Evolutionary conservation across 805 yeast genomes (phyloP).

Genomic region (Teunomyces kruisii): DNA sequence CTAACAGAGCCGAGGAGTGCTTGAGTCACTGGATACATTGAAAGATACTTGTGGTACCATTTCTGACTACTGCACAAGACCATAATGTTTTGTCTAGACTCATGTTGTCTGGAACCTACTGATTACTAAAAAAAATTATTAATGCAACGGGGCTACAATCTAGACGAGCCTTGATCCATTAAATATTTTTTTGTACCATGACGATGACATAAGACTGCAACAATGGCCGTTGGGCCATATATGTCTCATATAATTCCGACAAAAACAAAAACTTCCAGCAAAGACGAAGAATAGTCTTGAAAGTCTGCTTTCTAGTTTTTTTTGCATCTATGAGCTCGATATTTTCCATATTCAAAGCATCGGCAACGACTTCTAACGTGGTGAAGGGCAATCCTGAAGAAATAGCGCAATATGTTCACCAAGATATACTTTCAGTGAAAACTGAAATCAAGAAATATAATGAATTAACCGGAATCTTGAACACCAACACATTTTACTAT

Average conservation of each 20-base stretch:
- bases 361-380: conserved; percentile 1
- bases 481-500: conserved; percentile 17
- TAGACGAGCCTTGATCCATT: neutral
- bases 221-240: neutral
- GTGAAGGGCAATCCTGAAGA: conserved; percentile 16
- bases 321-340: neutral
- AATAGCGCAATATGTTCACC: conserved; percentile 19
- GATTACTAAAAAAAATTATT: neutral
- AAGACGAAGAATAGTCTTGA: neutral
- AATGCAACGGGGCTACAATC: neutral
- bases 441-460: conserved; percentile 23
- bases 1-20: no score
- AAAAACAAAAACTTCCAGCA: neutral
- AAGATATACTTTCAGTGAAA: conserved; percentile 21
- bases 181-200: neutral
- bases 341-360: neutral
- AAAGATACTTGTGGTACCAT: no score
- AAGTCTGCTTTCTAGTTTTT: neutral
- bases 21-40: no score
- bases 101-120: no score
- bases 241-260: neutral
- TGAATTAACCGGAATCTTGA: conserved; percentile 19
- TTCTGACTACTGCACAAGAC: no score
- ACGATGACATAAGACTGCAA: neutral
- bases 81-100: no score